Base-by-base conservation (phyloP, 495 filamentous ascomycete species). In the Hypoxylon lienhwacheense region DNA sequence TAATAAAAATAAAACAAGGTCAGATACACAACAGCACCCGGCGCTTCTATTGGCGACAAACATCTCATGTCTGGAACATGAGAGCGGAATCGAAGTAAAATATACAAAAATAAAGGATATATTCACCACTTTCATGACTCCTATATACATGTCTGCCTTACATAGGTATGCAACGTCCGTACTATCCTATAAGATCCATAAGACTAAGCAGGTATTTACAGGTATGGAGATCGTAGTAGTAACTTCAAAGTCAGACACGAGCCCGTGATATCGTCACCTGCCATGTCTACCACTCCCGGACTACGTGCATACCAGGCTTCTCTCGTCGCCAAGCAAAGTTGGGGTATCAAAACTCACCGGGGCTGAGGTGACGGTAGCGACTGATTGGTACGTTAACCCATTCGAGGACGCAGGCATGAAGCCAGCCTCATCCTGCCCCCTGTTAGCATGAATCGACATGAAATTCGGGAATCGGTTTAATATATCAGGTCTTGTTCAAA, bases 271-370 rank as follows among this genome's bases (percentile, higher is more conserved):
- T 42, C 35, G 31, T 26, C 22, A 49, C 35, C 35, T 20, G 34
- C 25, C 26, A 49, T 35, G 28, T 33, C 33, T 12, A 34, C 8
- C 14, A 8, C 33, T 16, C 15, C 16, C 19, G 19, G 8, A 26
- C 8, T 26, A 26, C 24, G 8, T 5, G 24, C 7, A 3, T 8
- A 36, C 34, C 16, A 8, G 26, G 34, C 10, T 33, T 28, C 51
- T 7, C 45, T 51, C 48, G 26, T 47, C 34, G 45, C 53, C 17
- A 42, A 49, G 40, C 26, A 34, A 17, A 40, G 24, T 37, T 41
- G 11, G n/a, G 19, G 63, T 66, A 51, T 66, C 55, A 64, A 57
- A 59, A 66, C 21, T 8, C 48, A 51, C 63, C 31, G 39, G 63
- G 63, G 59, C 46, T 14, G 20, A 37, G 2, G 17, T 12, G n/a